phyloP scores from a whole-genome alignment of 2,329 filamentous ascomycete genomes.

The Hypoxylon sp. region DNA sequence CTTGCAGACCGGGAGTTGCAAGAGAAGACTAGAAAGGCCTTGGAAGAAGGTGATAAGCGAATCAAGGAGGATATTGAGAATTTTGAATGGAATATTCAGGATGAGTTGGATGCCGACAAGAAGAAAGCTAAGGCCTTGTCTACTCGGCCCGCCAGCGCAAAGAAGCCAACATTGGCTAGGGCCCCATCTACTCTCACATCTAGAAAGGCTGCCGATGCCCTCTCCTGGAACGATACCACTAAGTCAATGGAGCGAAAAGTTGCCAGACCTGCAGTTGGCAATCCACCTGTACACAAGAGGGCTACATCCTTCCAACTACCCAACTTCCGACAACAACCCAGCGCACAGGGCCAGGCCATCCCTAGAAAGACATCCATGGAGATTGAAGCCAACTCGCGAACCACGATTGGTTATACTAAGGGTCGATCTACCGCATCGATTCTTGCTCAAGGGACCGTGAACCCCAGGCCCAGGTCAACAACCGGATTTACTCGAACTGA shows the following conservation, averaged over 20 bases:
- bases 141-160: conserved; percentile 13
- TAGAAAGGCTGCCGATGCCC: conserved; percentile 64
- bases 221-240: conserved; percentile 58
- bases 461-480: conserved; percentile 36
- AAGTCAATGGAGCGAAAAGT: conserved; percentile 50
- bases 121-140: conserved; percentile 41
- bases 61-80: conserved; percentile 75
- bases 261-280: conserved; percentile 44
- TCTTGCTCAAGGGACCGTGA: conserved; percentile 54
- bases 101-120: conserved; percentile 59
- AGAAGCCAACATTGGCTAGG: conserved; percentile 39
- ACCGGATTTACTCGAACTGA: conserved; percentile 49
- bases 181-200: conserved; percentile 66
- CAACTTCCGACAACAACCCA: conserved; percentile 48
- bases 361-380: conserved; percentile 65
- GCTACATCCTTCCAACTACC: conserved; percentile 44
- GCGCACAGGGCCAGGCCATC: conserved; percentile 55
- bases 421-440: conserved; percentile 70
- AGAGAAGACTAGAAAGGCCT: conserved; percentile 61
- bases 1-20: conserved; percentile 71
- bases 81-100: conserved; percentile 69
- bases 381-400: conserved; percentile 77
- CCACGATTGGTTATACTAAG: conserved; percentile 86
- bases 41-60: conserved; percentile 71
- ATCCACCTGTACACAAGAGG: conserved; percentile 44